Percentiles rank a stretch among this genome's conserved stretches.
Evolutionary conservation across 2,329 filamentous ascomycete species (phyloP).

Genomic region (Sordariomycetes sp.): DNA sequence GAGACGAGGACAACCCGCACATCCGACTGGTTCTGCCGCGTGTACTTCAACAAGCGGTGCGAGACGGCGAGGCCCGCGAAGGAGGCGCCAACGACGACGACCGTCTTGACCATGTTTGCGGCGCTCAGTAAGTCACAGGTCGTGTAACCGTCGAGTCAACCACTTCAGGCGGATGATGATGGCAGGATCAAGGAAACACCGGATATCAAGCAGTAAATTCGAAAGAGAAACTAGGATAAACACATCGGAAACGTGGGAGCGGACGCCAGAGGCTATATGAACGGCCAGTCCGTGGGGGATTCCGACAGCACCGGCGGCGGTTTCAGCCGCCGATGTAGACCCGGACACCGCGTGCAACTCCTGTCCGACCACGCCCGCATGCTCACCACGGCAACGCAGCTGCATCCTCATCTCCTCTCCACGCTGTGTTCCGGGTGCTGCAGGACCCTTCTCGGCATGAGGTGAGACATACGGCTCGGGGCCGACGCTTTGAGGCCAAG

Average conservation of each 20-base stretch:
- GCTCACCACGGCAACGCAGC: background rate
- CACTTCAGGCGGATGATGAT: background rate
- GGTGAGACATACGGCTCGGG: background rate
- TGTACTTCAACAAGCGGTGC: conserved; percentile 44
- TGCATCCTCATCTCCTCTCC: too few relatives aligned
- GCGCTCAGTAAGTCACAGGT: background rate
- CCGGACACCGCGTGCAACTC: background rate
- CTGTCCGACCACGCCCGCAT: background rate
- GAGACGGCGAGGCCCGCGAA: conserved; percentile 41
- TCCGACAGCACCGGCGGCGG: background rate
- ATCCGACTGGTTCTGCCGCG: conserved; percentile 28
- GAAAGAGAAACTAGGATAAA: background rate
- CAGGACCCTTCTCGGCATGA: too few relatives aligned
- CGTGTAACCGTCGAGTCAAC: background rate
- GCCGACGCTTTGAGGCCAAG: background rate
- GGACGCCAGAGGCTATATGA: background rate
- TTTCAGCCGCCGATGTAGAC: background rate
- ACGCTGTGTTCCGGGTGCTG: too few relatives aligned
- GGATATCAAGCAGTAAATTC: background rate
- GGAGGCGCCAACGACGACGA: conserved; percentile 44
- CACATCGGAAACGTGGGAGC: background rate
- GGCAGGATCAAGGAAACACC: background rate
- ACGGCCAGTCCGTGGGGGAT: background rate
- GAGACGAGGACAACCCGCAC: conserved; percentile 45
- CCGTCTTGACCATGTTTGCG: conserved; percentile 33